Evolutionary conservation across 805 yeast genomes (phyloP).

Genomic region (Cephaloascus fragrans): DNA sequence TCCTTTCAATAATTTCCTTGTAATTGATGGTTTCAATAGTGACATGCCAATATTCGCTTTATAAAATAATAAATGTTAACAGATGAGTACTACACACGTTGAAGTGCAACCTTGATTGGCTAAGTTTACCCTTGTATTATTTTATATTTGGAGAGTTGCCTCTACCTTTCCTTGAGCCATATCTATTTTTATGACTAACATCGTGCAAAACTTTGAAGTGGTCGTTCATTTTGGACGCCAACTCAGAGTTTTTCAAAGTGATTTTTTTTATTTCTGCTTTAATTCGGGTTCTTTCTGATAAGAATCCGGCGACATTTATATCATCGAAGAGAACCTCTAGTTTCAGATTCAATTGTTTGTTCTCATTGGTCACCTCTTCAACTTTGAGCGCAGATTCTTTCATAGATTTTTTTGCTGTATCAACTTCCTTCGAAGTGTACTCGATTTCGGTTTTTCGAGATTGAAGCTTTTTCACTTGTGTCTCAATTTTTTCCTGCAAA

Average conservation of each 20-base stretch:
- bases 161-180: not conserved
- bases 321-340: slow-evolving; percentile 5
- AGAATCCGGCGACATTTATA: not conserved
- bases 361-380: slow-evolving; percentile 11
- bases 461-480: slow-evolving; percentile 30
- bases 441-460: slow-evolving; percentile 47
- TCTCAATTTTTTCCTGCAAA: slow-evolving; percentile 34
- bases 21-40: slow-evolving; percentile 62
- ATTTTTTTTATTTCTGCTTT: not conserved
- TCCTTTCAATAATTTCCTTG: slow-evolving; percentile 73
- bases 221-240: not conserved
- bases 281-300: not conserved
- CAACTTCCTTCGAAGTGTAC: slow-evolving; percentile 54
- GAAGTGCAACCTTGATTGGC: no score
- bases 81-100: no score
- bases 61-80: no score
- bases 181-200: not conserved
- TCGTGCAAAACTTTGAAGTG: not conserved
- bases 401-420: slow-evolving; percentile 40
- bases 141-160: not conserved
- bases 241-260: not conserved
- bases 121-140: no score
- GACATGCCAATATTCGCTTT: slow-evolving; percentile 70
- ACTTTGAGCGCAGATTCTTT: slow-evolving; percentile 29
- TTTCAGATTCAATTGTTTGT: slow-evolving; percentile 9